Base-by-base conservation (phyloP, 352 stramenopile genomes). In the Paralagenidium karlingii region DNA sequence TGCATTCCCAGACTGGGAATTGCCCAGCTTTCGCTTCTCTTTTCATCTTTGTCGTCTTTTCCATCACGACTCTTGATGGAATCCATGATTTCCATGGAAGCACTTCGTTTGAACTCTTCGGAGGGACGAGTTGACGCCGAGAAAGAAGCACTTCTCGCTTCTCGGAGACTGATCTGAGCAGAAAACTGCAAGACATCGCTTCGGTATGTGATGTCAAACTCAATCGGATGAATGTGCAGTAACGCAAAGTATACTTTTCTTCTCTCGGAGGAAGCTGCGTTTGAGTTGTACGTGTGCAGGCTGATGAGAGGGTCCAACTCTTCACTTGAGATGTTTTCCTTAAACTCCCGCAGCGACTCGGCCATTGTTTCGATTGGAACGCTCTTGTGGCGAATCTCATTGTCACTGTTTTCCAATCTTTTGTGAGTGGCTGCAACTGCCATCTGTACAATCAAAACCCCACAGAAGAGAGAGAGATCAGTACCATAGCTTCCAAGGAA, bases 1-100 rank as follows among this genome's bases (percentile, higher is more conserved):
- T 90, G 79, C 76, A 90, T 93, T 5, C 71, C 79, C 26, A 93
- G 54, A 49, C 77, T 93, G 10, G 79, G 79, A 47, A 93, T 87
- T 8, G 65, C 67, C 79, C 80, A 93, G 13, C 74, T 68, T 26
- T 42, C 29, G 29, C 16, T 11, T n/a, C n/a, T n/a, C n/a, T n/a
- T n/a, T 48, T 50, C 44, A 39, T 40, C 40, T 50, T 36, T 36
- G 30, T 36, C 30, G 22, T 36, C 16, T 22, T 16, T 22, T 36
- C 30, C 30, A 7, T 7, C 30, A 11, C 15, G 28, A 13, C 11
- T 15, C 28, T 32, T 32, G 28, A 32, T 32, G 15, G 28, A 15
- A 32, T 32, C 28, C 3, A 33, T 41, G 29, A 26, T 18, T 40
- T 52, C 29, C 30, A 53, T 60, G 1, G 60, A 71, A 2, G 60